phyloP scores from a whole-genome alignment of 306 rosid species.

The Pyrus betulifolia region DNA sequence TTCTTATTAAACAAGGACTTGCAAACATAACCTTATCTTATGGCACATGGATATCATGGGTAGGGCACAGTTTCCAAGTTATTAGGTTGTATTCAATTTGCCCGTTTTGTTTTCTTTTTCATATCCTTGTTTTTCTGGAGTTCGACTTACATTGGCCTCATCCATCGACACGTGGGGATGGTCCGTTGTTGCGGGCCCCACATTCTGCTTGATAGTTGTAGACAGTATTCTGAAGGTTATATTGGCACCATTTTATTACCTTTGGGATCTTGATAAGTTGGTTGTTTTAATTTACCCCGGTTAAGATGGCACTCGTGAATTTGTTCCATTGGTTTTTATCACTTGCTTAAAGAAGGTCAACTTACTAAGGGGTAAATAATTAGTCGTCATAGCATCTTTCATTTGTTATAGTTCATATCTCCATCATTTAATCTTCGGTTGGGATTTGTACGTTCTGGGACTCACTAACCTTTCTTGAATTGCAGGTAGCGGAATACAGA shows the following conservation, averaged over 20 bases:
- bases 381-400: background rate
- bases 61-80: slow-evolving; percentile 19
- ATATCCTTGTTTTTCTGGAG: background rate
- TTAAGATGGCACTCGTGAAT: background rate
- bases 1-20: slow-evolving; percentile 4
- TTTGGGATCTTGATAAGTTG: background rate
- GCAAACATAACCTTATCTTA: slow-evolving; percentile 11
- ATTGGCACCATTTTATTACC: background rate
- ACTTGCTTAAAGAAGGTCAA: background rate
- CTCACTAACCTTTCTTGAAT: background rate
- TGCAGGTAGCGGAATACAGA: slow-evolving; percentile 23
- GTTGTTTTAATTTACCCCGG: background rate
- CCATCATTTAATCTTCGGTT: background rate
- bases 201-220: background rate
- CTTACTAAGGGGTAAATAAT: background rate
- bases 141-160: background rate
- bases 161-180: background rate
- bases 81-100: slow-evolving; percentile 8
- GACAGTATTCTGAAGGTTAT: background rate
- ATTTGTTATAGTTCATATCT: background rate
- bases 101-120: slow-evolving; percentile 16
- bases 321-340: background rate
- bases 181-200: background rate
- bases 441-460: background rate
- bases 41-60: slow-evolving; percentile 27